These are phyloP conservation scores for Ustilago curta DNA, from an alignment of 1,284 basidiomycete species.

Conservation along the genomic window DNA sequence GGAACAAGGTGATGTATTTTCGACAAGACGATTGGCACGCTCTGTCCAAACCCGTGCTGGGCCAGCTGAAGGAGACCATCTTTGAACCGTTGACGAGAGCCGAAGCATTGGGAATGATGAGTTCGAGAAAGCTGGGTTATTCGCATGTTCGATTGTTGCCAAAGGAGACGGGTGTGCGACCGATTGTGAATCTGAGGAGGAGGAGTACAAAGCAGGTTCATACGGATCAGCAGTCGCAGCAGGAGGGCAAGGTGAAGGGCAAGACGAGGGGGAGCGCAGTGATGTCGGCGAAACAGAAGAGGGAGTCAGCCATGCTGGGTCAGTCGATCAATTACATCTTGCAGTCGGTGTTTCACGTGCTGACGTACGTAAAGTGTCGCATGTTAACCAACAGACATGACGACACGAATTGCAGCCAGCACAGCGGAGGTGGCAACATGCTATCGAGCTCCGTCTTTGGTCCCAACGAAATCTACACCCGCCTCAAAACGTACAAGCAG, in stretches of 20 bases:
- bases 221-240: constrained; percentile 11
- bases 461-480: constrained; percentile 70
- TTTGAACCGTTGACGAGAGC: constrained; percentile 51
- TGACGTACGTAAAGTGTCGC: constrained; percentile 56
- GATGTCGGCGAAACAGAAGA: constrained; percentile 20
- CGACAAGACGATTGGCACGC: constrained; percentile 90
- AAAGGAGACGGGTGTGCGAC: constrained; percentile 92
- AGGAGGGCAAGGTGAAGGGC: constrained; percentile 2
- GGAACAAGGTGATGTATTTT: constrained; percentile 90
- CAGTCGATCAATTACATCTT: constrained; percentile 88
- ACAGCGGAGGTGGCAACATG: constrained; percentile 3
- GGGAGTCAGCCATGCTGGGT: constrained; percentile 47
- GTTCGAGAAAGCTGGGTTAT: constrained; percentile 75
- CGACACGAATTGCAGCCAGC: background rate
- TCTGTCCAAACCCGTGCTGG: constrained; percentile 83
- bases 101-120: constrained; percentile 67
- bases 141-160: constrained; percentile 90
- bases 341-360: constrained; percentile 73
- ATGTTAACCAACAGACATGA: constrained; percentile 8
- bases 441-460: constrained; percentile 61
- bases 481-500: constrained; percentile 48
- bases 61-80: constrained; percentile 75
- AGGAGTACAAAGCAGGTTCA: constrained; percentile 69
- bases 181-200: constrained; percentile 89
- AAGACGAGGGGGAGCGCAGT: constrained; percentile 1